Percentiles rank a stretch among this genome's conserved stretches.
Conservation (phyloP, 768 basidiomycete species). For the Tylopilus cervinicoccineus region DNA sequence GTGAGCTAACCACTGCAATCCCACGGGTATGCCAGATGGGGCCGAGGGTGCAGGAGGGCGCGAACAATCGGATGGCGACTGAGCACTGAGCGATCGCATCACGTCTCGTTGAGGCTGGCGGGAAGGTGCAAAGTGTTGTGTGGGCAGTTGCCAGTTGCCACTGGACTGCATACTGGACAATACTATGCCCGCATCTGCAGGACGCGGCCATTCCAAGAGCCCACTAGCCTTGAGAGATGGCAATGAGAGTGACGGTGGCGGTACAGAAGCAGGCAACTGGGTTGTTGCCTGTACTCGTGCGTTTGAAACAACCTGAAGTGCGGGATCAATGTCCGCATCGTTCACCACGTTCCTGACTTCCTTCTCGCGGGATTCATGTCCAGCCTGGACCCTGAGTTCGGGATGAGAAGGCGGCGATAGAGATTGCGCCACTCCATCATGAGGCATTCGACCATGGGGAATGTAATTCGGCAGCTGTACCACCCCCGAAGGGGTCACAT, state of each 20-base stretch:
- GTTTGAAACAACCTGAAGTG: conserved; percentile 25
- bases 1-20: conserved; percentile 65
- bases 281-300: conserved; percentile 16
- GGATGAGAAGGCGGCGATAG: conserved; percentile 12
- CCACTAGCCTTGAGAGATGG: conserved; percentile 76
- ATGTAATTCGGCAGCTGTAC: conserved; percentile 28
- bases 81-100: conserved; percentile 13
- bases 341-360: conserved; percentile 23
- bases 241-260: conserved; percentile 47
- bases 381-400: conserved; percentile 18
- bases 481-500: conserved; percentile 11
- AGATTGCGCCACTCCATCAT: conserved; percentile 34
- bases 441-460: conserved; percentile 32
- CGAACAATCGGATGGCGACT: conserved; percentile 11
- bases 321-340: conserved; percentile 31
- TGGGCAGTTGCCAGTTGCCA: conserved; percentile 21
- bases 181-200: conserved; percentile 25
- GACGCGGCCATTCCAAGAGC: conserved; percentile 52
- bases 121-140: conserved; percentile 20
- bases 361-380: conserved; percentile 24
- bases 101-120: conserved; percentile 21
- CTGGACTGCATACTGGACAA: conserved; percentile 9
- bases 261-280: conserved; percentile 15
- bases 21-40: conserved; percentile 54
- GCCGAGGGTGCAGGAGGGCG: conserved; percentile 13